phyloP scores from a whole-genome alignment of 331 rosid genomes.

The Stylosanthes scabra region DNA sequence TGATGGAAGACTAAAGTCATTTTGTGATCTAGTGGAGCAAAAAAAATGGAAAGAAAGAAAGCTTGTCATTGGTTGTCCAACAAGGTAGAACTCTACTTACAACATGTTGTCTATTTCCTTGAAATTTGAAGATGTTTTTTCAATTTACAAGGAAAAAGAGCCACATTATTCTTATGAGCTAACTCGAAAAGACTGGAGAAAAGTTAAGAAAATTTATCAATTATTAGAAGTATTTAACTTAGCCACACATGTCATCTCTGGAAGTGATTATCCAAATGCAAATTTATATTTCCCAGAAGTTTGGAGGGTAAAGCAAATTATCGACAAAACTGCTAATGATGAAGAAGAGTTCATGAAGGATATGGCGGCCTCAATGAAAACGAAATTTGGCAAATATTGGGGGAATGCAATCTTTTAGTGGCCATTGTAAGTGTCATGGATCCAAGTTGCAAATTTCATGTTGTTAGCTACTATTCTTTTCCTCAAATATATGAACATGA shows the following conservation, averaged over 20 bases:
- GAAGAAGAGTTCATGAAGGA: neutral
- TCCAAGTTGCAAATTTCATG: neutral
- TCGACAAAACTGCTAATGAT: too few species aligned
- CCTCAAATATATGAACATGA: neutral
- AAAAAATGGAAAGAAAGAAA: neutral
- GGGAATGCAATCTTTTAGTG: neutral
- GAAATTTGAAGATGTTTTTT: neutral
- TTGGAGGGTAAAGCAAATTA: neutral
- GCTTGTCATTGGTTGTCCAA: neutral
- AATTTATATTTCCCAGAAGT: neutral
- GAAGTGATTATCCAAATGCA: neutral
- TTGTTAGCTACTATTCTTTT: too few species aligned
- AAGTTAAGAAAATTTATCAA: neutral
- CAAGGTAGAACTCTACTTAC: neutral
- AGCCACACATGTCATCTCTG: neutral
- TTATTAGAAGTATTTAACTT: neutral
- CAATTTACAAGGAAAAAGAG: too few species aligned
- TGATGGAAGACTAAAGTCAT: neutral
- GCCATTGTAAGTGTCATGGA: neutral
- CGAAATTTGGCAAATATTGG: slow-evolving; percentile 16
- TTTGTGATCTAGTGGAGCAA: neutral
- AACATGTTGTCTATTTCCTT: neutral
- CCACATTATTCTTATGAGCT: neutral
- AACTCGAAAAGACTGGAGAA: neutral
- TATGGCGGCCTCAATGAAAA: neutral